phyloP scores from a whole-genome alignment of 2,329 filamentous ascomycete species.

The Aspergillus candidus region DNA sequence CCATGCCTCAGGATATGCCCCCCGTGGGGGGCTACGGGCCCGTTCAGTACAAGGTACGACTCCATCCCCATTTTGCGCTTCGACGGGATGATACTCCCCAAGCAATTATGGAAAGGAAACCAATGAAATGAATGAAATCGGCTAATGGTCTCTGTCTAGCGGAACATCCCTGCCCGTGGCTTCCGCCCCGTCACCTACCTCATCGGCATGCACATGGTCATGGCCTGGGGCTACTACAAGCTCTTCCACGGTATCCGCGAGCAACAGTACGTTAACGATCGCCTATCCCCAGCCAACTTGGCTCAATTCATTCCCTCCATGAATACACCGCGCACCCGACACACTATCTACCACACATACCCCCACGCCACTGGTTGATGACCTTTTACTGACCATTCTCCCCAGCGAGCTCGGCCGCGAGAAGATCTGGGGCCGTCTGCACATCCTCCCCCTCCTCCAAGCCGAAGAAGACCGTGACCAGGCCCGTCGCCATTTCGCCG shows the following conservation, averaged over 20 bases:
- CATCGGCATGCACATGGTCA: constrained; percentile 66
- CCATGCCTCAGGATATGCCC: constrained; percentile 97
- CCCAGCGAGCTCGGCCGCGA: constrained; percentile 84
- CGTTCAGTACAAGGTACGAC: constrained; percentile 88
- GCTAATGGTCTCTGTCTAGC: constrained; percentile 44
- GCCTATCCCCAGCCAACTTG: no score
- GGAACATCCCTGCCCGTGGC: constrained; percentile 85
- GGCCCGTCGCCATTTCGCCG: constrained; percentile 77
- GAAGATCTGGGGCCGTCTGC: constrained; percentile 96
- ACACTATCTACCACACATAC: background rate
- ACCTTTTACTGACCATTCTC: no score
- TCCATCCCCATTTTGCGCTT: no score
- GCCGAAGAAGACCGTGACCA: constrained; percentile 96
- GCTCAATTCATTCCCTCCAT: background rate
- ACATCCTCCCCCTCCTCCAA: constrained; percentile 87
- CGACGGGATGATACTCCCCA: no score
- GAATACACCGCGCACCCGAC: background rate
- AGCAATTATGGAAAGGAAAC: no score
- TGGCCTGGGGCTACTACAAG: constrained; percentile 88
- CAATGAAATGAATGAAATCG: background rate
- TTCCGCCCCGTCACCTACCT: constrained; percentile 80
- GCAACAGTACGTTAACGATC: constrained; percentile 64
- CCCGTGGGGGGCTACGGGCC: constrained; percentile 89
- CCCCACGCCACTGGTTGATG: no score
- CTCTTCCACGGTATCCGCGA: constrained; percentile 77